phyloP scores from a whole-genome alignment of 2,329 filamentous ascomycete species.

The Ascochyta pisi region DNA sequence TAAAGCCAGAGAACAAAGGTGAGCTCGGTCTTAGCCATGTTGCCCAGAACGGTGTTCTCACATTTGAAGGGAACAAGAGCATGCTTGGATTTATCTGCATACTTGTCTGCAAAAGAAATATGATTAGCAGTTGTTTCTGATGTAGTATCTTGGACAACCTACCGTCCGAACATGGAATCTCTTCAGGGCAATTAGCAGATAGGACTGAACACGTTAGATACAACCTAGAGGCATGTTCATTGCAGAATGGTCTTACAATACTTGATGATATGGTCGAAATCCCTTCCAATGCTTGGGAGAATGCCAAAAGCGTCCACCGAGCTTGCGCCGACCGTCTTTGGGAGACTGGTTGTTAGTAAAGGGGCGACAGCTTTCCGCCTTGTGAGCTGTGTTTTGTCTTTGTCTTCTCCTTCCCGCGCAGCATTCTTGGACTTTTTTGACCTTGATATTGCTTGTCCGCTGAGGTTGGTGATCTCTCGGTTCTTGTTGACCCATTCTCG shows the following conservation, averaged over 20 bases:
- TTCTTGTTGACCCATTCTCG: constrained; percentile 37
- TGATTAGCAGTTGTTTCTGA: not conserved
- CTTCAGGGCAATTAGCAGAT: constrained; percentile 27
- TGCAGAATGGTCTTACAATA: constrained; percentile 23
- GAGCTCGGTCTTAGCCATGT: constrained; percentile 26
- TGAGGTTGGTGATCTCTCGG: constrained; percentile 13
- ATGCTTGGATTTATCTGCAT: constrained; percentile 21
- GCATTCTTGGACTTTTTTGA: constrained; percentile 7
- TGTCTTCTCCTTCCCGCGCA: constrained; percentile 1
- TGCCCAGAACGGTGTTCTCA: constrained; percentile 30
- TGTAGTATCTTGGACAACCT: not conserved
- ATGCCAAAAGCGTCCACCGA: constrained; percentile 28
- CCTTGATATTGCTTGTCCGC: constrained; percentile 1
- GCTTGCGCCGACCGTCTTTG: constrained; percentile 7
- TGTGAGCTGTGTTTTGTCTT: constrained; percentile 1
- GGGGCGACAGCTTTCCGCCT: not conserved
- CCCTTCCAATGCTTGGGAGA: constrained; percentile 27
- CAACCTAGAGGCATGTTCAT: not conserved
- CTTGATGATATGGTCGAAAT: constrained; percentile 34
- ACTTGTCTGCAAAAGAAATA: constrained; percentile 20
- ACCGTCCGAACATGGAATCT: constrained; percentile 28
- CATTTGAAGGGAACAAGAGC: constrained; percentile 14
- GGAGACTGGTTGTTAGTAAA: not conserved
- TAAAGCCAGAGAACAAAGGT: constrained; percentile 32
- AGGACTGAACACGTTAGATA: constrained; percentile 20